phyloP scores from a whole-genome alignment of 345 rosid species.

The Camelina laxa region DNA sequence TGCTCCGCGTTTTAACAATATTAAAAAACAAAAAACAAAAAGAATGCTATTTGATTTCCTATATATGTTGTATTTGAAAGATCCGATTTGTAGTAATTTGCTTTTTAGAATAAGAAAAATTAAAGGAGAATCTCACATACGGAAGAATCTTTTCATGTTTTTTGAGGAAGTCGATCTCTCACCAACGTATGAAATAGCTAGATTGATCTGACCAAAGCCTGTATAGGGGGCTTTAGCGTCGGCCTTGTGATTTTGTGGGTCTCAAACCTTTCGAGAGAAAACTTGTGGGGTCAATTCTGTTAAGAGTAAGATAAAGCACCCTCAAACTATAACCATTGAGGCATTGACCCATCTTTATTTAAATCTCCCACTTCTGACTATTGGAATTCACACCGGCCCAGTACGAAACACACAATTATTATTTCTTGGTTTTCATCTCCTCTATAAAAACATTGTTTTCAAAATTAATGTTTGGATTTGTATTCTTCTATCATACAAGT shows the following conservation, averaged over 20 bases:
- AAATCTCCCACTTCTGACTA: neutral
- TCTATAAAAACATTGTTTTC: neutral
- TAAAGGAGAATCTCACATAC: no score
- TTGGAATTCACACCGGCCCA: neutral
- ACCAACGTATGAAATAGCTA: neutral
- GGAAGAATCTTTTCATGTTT: no score
- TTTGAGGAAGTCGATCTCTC: neutral
- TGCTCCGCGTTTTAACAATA: slow-evolving; percentile 12
- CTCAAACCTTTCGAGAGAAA: neutral
- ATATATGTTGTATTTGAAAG: no score
- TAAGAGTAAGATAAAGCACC: neutral
- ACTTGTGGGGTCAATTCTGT: neutral
- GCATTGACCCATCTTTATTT: neutral
- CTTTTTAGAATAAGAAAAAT: no score
- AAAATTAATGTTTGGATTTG: neutral
- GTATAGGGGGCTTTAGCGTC: neutral
- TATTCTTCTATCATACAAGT: no score
- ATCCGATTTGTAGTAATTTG: no score
- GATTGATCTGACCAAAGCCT: neutral
- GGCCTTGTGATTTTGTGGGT: neutral
- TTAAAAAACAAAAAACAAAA: no score
- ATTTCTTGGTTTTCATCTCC: neutral
- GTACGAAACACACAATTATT: neutral
- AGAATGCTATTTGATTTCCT: no score
- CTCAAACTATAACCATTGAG: neutral